These are phyloP conservation scores for Cladophialophora bantiana DNA, from an alignment of 2,329 filamentous ascomycete species.

Conservation along the genomic window DNA sequence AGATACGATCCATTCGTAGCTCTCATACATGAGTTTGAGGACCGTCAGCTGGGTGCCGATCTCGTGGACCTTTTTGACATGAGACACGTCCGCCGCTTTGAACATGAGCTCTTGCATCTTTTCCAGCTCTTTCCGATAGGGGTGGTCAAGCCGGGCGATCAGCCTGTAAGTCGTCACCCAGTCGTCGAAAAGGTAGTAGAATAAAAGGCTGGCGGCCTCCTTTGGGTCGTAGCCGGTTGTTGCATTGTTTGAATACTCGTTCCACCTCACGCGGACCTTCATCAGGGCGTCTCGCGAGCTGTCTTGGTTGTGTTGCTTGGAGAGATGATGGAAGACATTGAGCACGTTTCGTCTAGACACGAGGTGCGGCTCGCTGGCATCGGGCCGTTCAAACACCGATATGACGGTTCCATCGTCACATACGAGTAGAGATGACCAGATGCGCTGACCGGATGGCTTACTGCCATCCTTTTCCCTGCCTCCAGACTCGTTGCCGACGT, in stretches of 20 bases:
- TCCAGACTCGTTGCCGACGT: background rate
- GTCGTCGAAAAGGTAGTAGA: slow-evolving; percentile 73
- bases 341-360: slow-evolving; percentile 63
- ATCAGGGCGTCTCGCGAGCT: slow-evolving; percentile 59
- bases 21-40: slow-evolving; percentile 67
- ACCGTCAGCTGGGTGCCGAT: slow-evolving; percentile 67
- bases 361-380: slow-evolving; percentile 44
- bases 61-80: slow-evolving; percentile 62
- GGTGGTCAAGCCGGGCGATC: slow-evolving; percentile 63
- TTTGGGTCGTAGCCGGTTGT: slow-evolving; percentile 41
- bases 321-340: slow-evolving; percentile 68
- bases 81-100: slow-evolving; percentile 52
- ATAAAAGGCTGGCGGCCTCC: slow-evolving; percentile 67
- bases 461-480: slow-evolving; percentile 2
- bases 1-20: slow-evolving; percentile 67
- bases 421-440: slow-evolving; percentile 68
- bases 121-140: slow-evolving; percentile 58
- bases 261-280: slow-evolving; percentile 54
- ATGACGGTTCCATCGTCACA: slow-evolving; percentile 42
- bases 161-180: slow-evolving; percentile 69
- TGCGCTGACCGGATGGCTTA: slow-evolving; percentile 26
- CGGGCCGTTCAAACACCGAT: slow-evolving; percentile 55
- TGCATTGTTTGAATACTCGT: slow-evolving; percentile 30
- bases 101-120: slow-evolving; percentile 64
- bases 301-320: slow-evolving; percentile 57